These are phyloP conservation scores for Gossypium australe DNA, from an alignment of 345 rosid genomes.

Conservation along the genomic window DNA sequence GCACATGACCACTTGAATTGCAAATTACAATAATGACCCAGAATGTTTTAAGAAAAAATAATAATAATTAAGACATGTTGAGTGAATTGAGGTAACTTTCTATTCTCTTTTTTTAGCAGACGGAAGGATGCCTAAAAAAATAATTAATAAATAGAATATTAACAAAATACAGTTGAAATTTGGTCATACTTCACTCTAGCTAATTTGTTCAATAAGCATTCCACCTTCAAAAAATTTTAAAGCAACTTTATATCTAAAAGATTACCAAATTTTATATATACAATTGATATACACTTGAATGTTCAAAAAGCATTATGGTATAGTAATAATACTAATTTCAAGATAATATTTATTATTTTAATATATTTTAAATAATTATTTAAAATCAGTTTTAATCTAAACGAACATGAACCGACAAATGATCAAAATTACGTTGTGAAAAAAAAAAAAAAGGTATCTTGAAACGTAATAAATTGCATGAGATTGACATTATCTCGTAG, in stretches of 20 bases:
- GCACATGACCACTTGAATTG: too few relatives aligned
- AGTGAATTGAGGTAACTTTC: too few relatives aligned
- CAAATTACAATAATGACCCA: too few relatives aligned
- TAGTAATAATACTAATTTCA: too few relatives aligned
- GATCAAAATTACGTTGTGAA: background rate
- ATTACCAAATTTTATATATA: background rate
- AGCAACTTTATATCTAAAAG: background rate
- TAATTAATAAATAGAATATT: background rate
- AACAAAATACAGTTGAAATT: too few relatives aligned
- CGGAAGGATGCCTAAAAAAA: too few relatives aligned
- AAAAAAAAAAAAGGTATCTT: background rate
- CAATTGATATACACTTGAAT: background rate
- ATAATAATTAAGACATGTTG: too few relatives aligned
- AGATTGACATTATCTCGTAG: slow-evolving; percentile 8
- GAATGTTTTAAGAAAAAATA: too few relatives aligned
- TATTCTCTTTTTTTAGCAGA: background rate
- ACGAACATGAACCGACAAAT: background rate
- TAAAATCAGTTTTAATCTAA: background rate
- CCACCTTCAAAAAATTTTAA: background rate
- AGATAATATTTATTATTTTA: too few relatives aligned
- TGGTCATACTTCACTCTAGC: background rate
- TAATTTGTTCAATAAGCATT: background rate
- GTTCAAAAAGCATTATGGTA: background rate
- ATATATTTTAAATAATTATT: too few relatives aligned
- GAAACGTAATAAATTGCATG: slow-evolving; percentile 2